phyloP scores from a whole-genome alignment of 2,329 filamentous ascomycete species.

The Septoria linicola region DNA sequence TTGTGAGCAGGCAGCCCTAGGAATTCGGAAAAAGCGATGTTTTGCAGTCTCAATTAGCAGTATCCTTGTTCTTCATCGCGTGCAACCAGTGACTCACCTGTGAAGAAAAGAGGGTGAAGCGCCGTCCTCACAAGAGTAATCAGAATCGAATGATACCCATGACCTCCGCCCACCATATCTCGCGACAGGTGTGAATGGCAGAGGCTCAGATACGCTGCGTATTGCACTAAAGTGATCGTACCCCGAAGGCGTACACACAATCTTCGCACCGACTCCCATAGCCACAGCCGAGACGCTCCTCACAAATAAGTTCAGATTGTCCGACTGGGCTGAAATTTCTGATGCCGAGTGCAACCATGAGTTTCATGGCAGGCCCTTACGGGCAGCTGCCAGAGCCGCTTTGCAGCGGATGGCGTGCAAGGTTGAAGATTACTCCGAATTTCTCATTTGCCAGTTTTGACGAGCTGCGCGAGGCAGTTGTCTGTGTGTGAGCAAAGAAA shows the following conservation, averaged over 20 bases:
- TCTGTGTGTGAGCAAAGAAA: slow-evolving; percentile 89
- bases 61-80: slow-evolving; percentile 36
- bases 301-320: slow-evolving; percentile 17
- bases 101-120: slow-evolving; percentile 58
- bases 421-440: slow-evolving; percentile 94
- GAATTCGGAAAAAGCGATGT: neutral
- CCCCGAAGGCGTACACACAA: slow-evolving; percentile 61
- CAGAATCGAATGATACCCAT: slow-evolving; percentile 81
- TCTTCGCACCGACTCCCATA: slow-evolving; percentile 95
- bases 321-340: slow-evolving; percentile 69
- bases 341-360: slow-evolving; percentile 85
- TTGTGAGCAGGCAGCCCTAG: neutral
- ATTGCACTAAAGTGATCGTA: slow-evolving; percentile 80
- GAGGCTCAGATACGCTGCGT: slow-evolving; percentile 68
- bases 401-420: slow-evolving; percentile 23
- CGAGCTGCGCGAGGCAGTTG: slow-evolving; percentile 27
- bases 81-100: slow-evolving; percentile 46
- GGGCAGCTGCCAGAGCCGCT: slow-evolving; percentile 60
- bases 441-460: slow-evolving; percentile 77
- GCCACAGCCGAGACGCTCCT: slow-evolving; percentile 42
- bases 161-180: slow-evolving; percentile 38
- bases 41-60: slow-evolving; percentile 39
- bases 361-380: slow-evolving; percentile 81
- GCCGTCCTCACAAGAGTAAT: slow-evolving; percentile 83
- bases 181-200: slow-evolving; percentile 25